Conservation (phyloP, 495 filamentous ascomycete genomes). For the Trichoderma reesei region DNA sequence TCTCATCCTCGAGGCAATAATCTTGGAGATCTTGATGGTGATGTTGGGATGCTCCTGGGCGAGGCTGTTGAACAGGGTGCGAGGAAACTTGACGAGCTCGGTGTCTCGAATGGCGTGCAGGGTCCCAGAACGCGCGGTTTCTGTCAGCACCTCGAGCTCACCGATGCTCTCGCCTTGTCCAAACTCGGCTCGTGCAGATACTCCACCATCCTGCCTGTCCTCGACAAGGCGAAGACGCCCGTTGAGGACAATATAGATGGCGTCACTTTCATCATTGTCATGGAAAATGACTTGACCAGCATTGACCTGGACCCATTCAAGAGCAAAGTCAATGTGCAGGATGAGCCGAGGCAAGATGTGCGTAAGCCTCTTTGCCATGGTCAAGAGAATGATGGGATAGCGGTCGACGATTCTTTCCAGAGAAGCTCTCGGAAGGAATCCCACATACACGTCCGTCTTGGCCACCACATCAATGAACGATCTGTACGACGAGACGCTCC, state of each 20-base stretch:
- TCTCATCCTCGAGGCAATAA: conserved; percentile 93
- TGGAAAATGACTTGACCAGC: conserved; percentile 91
- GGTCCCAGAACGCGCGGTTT: conserved; percentile 77
- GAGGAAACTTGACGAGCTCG: conserved; percentile 90
- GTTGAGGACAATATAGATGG: conserved; percentile 96
- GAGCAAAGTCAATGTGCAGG: conserved; percentile 92
- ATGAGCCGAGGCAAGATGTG: conserved; percentile 84
- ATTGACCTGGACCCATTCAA: conserved; percentile 96
- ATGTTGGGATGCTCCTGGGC: conserved; percentile 96
- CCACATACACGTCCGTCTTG: conserved; percentile 97
- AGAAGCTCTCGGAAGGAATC: conserved; percentile 78
- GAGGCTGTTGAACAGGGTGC: conserved; percentile 92
- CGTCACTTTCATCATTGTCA: conserved; percentile 91
- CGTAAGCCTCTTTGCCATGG: conserved; percentile 89
- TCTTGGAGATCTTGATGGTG: conserved; percentile 97
- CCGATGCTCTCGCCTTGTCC: conserved; percentile 97
- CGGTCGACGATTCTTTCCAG: conserved; percentile 86
- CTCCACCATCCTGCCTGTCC: conserved; percentile 67
- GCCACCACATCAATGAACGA: conserved; percentile 95
- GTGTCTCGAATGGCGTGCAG: conserved; percentile 95
- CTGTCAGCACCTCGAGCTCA: conserved; percentile 93
- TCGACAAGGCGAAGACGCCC: conserved; percentile 74
- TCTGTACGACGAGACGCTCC: conserved; percentile 84
- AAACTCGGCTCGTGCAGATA: conserved; percentile 84
- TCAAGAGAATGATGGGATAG: conserved; percentile 84